phyloP scores from a whole-genome alignment of 2,329 filamentous ascomycete genomes.

The Colletotrichum gloeosporioides region DNA sequence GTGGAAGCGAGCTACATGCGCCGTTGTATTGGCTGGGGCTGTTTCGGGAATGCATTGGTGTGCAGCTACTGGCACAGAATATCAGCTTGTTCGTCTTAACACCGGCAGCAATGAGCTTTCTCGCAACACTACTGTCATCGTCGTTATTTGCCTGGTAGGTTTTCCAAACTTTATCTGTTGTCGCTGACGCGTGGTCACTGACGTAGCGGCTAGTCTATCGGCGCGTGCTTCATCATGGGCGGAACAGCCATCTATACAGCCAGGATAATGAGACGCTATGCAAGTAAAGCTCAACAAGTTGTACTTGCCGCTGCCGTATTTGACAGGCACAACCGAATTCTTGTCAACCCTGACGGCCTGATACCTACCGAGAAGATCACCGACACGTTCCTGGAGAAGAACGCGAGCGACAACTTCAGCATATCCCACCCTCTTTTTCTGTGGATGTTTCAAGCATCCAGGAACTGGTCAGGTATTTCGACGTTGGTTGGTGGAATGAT shows the following conservation, averaged over 20 bases:
- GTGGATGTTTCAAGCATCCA: conserved; percentile 84
- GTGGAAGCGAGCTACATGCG: conserved; percentile 75
- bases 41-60: conserved; percentile 92
- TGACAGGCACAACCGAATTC: conserved; percentile 67
- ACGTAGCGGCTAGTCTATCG: conserved; percentile 54
- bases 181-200: neutral
- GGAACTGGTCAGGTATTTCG: conserved; percentile 75
- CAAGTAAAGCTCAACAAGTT: conserved; percentile 66
- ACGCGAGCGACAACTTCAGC: conserved; percentile 74
- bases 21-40: conserved; percentile 71
- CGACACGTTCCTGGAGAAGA: conserved; percentile 72
- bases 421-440: conserved; percentile 81
- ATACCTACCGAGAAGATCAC: conserved; percentile 80
- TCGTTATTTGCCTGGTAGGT: conserved; percentile 74
- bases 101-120: conserved; percentile 49
- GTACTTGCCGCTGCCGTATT: conserved; percentile 68
- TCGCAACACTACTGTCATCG: conserved; percentile 71
- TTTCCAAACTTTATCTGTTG: neutral
- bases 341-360: conserved; percentile 73
- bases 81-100: conserved; percentile 59
- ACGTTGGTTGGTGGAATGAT: conserved; percentile 76
- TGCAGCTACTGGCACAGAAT: conserved; percentile 73
- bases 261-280: conserved; percentile 57
- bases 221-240: conserved; percentile 65
- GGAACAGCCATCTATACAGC: conserved; percentile 59